These are phyloP conservation scores for Epichloe festucae DNA, from an alignment of 2,329 filamentous ascomycete genomes.

Conservation along the genomic window DNA sequence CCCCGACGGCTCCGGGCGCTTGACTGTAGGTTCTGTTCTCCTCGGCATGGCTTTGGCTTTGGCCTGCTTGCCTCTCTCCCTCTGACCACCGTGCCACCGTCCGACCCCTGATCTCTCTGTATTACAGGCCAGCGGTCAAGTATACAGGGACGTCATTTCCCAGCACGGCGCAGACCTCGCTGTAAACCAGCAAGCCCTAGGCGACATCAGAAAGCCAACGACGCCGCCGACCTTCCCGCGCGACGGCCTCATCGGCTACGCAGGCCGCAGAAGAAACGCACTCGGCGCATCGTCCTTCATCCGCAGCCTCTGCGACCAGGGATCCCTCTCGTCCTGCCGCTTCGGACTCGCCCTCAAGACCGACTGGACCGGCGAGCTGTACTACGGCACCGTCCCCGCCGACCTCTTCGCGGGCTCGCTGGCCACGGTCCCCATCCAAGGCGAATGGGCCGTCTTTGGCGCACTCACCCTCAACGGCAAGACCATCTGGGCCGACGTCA, in stretches of 20 bases:
- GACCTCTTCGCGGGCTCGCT: not conserved
- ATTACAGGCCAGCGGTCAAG: conserved; percentile 8
- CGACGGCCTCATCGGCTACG: conserved; percentile 11
- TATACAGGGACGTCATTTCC: conserved; percentile 9
- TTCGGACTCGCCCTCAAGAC: conserved; percentile 10
- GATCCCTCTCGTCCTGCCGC: conserved; percentile 9
- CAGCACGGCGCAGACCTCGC: conserved; percentile 9
- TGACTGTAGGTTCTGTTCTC: not conserved
- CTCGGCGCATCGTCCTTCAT: conserved; percentile 8
- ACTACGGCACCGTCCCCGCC: conserved; percentile 9
- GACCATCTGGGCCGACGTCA: not conserved
- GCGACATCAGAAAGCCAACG: not conserved
- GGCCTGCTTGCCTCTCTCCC: not conserved
- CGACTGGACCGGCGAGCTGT: conserved; percentile 9
- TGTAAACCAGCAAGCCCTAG: conserved; percentile 7
- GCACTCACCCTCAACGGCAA: not conserved
- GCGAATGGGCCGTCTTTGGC: not conserved
- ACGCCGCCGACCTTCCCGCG: conserved; percentile 7
- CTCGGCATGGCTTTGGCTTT: not conserved
- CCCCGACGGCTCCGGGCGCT: conserved; percentile 8
- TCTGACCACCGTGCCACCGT: too few relatives aligned
- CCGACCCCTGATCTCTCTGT: too few relatives aligned
- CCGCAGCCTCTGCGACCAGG: conserved; percentile 8
- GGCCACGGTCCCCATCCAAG: not conserved
- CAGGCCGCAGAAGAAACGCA: conserved; percentile 2